Evolutionary conservation across 73 alveolate species (phyloP), one percentile per base, ranked within the genome.

Genomic region (Paramecium sonneborni): DNA sequence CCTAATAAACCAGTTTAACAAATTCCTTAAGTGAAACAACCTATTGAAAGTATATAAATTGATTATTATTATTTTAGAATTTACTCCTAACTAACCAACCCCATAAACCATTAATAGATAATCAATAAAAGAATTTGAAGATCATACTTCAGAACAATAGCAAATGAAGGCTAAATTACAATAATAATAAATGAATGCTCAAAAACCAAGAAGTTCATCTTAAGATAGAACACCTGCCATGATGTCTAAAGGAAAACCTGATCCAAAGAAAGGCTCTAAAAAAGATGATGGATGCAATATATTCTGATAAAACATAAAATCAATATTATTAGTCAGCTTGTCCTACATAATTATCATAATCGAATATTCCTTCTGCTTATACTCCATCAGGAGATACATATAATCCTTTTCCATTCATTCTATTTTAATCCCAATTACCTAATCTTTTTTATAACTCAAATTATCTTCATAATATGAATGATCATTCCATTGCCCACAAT

Each of bases 401-500:
- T 41, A 88, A 43, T 68, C 93, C 88, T 41, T 62, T 88, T 32
- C 90, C 89, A 43, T 88, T 44, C 90, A 26, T 86, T 86, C 93
- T 86, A 86, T 86, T 86, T 57, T 86, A 9, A 70, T 70, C 86
- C 86, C 86, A 70, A 70, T 70, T 70, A 62, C 84, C 84, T 62
- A 4, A 62, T 15, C 2, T 14, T 24, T 48, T 18, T 70, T 48
- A 70, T 70, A 70, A 68, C 23, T 21, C 1, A 68, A 46, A 57
- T 86, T 56, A 86, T 58, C 85, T 37, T 62, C 72, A 86, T 87
- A 87, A 20, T 43, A 57, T 12, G 76, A 88, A 26, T 44, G 39
- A 6, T 94, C 95, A 37, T 79, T 70, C 94, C 94, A 88, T 15
- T 88, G 82, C 15, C 94, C 94, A 28, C 35, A 69, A 88, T 88